phyloP scores from a whole-genome alignment of 2,329 filamentous ascomycete genomes.

The Alternaria solani region DNA sequence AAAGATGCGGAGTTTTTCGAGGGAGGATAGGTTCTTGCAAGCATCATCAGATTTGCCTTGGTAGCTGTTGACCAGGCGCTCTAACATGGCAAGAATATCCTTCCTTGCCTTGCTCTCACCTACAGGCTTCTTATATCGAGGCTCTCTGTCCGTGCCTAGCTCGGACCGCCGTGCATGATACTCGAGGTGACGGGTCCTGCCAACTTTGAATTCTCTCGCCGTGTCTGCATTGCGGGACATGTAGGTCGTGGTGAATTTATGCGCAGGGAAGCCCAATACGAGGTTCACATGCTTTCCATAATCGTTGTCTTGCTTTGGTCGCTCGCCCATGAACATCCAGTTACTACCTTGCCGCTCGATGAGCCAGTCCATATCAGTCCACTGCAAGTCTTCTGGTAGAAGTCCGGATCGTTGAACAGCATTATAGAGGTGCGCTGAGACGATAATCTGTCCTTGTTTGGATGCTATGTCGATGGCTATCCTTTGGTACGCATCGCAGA shows the following conservation, averaged over 20 bases:
- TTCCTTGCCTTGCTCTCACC: neutral
- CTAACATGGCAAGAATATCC: neutral
- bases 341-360: neutral
- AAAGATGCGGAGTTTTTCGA: neutral
- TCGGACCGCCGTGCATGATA: neutral
- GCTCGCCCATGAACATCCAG: neutral
- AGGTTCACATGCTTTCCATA: neutral
- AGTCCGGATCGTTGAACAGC: neutral
- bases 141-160: neutral
- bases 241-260: neutral
- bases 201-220: too few relatives aligned
- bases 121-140: neutral
- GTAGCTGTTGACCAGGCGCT: neutral
- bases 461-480: neutral
- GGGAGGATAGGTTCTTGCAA: neutral
- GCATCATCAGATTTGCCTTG: neutral
- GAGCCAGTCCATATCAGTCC: neutral
- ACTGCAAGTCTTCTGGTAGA: neutral
- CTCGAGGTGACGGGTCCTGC: neutral
- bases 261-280: neutral
- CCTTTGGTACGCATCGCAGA: neutral
- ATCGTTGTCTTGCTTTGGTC: neutral
- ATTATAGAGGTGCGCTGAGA: neutral
- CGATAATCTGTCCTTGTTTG: neutral
- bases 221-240: neutral